A percentile compares a stretch with the other conserved stretches of the same genome.
Conservation (phyloP, 768 basidiomycete genomes). For the Auricularia sp. region DNA sequence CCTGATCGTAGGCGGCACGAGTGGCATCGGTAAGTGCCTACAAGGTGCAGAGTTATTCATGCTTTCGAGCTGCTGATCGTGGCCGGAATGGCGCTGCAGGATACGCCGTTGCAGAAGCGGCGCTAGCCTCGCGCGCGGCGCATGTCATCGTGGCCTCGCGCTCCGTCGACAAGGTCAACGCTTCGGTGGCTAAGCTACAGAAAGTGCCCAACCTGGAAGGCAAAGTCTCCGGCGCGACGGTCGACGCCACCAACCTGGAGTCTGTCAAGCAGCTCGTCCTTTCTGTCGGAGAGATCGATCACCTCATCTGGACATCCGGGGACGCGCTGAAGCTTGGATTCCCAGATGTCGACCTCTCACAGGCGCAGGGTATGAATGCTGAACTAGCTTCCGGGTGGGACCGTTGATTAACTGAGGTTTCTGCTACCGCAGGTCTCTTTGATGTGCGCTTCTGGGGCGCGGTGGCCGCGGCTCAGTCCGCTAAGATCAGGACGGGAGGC, state of each 20-base stretch:
- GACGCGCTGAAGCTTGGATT: background rate
- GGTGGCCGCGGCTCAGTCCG: slow-evolving; percentile 7
- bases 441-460: slow-evolving; percentile 14
- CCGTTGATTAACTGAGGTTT: background rate
- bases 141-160: background rate
- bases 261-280: background rate
- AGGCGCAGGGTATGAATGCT: slow-evolving; percentile 1
- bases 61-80: background rate
- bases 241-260: background rate
- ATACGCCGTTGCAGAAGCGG: background rate
- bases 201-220: background rate
- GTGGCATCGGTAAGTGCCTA: slow-evolving; percentile 3
- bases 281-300: background rate
- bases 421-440: slow-evolving; percentile 6
- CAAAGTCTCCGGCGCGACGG: background rate
- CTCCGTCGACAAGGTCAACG: background rate
- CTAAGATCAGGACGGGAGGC: slow-evolving; percentile 9
- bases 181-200: background rate
- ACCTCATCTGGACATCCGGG: background rate
- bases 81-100: background rate
- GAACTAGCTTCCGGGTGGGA: background rate
- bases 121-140: background rate
- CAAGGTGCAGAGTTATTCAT: background rate
- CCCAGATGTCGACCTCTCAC: slow-evolving; percentile 3
- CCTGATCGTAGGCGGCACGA: slow-evolving; percentile 7